Conservation (phyloP, 352 stramenopile genomes). For the Globisporangium apiculatum region DNA sequence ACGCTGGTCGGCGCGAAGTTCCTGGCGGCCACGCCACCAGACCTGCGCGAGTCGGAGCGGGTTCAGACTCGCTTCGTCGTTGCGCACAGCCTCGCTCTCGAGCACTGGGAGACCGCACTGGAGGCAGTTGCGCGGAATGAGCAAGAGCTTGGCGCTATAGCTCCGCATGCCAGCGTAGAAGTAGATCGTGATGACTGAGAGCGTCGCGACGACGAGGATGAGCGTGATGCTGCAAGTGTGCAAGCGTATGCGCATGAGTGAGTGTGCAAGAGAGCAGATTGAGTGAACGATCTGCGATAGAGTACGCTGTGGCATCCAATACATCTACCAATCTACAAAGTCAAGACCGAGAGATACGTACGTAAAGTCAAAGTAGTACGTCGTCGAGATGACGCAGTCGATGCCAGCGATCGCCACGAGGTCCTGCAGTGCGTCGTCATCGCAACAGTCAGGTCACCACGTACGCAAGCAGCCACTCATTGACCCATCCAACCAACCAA, state of each 20-base stretch:
- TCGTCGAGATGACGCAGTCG: slow-evolving; percentile 67
- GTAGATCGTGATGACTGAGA: slow-evolving; percentile 48
- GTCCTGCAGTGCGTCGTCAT: slow-evolving; percentile 27
- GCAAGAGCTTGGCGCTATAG: slow-evolving; percentile 50
- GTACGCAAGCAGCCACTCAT: too few species aligned
- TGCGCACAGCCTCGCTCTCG: slow-evolving; percentile 39
- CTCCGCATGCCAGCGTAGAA: slow-evolving; percentile 60
- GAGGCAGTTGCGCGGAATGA: slow-evolving; percentile 70
- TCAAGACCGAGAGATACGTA: slow-evolving; percentile 15
- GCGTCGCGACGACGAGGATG: slow-evolving; percentile 29
- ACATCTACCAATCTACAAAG: too few species aligned
- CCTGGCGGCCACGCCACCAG: slow-evolving; percentile 33
- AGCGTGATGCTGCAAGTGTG: slow-evolving; percentile 37
- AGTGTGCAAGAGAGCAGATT: neutral
- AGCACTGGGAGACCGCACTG: slow-evolving; percentile 54
- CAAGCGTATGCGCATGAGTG: neutral
- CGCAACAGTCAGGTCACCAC: neutral
- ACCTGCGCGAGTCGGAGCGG: slow-evolving; percentile 27
- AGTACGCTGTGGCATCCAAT: neutral
- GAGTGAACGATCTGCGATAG: neutral
- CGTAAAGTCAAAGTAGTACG: slow-evolving; percentile 75
- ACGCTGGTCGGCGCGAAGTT: neutral
- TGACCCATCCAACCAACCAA: too few species aligned
- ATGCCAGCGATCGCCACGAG: slow-evolving; percentile 62
- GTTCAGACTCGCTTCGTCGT: slow-evolving; percentile 53